Conservation (phyloP, 1,284 basidiomycete genomes). For the Ustilago cynodontis region DNA sequence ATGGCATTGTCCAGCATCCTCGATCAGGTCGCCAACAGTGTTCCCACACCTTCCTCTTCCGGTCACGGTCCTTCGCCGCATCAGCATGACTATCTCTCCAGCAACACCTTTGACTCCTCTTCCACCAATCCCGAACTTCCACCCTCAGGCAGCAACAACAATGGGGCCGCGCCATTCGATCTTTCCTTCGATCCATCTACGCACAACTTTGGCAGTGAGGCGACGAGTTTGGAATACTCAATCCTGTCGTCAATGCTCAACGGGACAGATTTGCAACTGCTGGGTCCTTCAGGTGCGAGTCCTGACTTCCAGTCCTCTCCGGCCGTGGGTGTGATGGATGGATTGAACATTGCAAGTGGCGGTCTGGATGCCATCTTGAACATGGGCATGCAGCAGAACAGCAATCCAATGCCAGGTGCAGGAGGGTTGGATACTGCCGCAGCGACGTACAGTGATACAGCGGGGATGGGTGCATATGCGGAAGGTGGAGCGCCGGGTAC, state of each 20-base stretch:
- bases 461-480: conserved; percentile 27
- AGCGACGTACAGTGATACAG: conserved; percentile 43
- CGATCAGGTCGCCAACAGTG: conserved; percentile 32
- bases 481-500: conserved; percentile 12
- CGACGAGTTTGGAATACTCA: conserved; percentile 89
- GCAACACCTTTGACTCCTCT: conserved; percentile 42
- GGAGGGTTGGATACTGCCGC: conserved; percentile 41
- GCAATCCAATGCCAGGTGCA: conserved; percentile 23
- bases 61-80: conserved; percentile 50
- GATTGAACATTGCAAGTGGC: conserved; percentile 47
- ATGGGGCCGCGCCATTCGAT: conserved; percentile 24
- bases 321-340: conserved; percentile 58
- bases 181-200: conserved; percentile 77
- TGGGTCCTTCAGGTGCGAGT: conserved; percentile 51
- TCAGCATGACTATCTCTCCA: conserved; percentile 50
- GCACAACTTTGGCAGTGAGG: conserved; percentile 83
- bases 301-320: conserved; percentile 55
- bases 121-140: conserved; percentile 14
- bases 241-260: conserved; percentile 87
- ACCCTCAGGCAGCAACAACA: conserved; percentile 9
- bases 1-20: conserved; percentile 41
- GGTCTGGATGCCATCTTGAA: conserved; percentile 37
- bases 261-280: conserved; percentile 58
- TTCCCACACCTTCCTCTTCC: conserved; percentile 34
- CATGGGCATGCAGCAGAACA: conserved; percentile 22